phyloP scores from a whole-genome alignment of 371 early-diverging fungal species.

The Mucor sp. region DNA sequence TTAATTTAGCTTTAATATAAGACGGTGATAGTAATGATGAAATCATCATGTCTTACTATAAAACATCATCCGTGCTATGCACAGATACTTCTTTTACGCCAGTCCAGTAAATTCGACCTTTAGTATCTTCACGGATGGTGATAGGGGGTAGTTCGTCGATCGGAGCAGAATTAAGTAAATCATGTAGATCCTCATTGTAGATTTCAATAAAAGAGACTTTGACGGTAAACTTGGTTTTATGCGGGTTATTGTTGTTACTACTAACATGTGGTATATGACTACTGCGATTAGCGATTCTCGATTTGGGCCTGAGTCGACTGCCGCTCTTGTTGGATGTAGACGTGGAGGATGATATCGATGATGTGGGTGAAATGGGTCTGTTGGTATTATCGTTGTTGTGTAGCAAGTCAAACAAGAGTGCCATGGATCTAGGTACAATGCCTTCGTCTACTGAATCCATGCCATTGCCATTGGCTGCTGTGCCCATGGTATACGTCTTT shows the following conservation, averaged over 20 bases:
- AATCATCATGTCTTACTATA: slow-evolving; percentile 47
- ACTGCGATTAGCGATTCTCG: slow-evolving; percentile 13
- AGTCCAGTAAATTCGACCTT: slow-evolving; percentile 88
- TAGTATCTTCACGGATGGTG: slow-evolving; percentile 91
- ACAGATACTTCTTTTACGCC: slow-evolving; percentile 86
- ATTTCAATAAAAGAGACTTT: slow-evolving; percentile 87
- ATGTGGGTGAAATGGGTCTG: slow-evolving; percentile 24
- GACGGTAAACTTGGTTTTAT: slow-evolving; percentile 44
- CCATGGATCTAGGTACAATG: slow-evolving; percentile 86
- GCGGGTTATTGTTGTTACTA: background rate
- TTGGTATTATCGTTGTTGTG: slow-evolving; percentile 13
- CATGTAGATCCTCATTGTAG: slow-evolving; percentile 97
- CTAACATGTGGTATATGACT: slow-evolving; percentile 7
- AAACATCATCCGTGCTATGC: slow-evolving; percentile 73
- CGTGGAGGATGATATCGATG: slow-evolving; percentile 27
- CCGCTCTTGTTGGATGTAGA: slow-evolving; percentile 16
- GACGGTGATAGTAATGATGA: background rate
- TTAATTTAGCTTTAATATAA: background rate
- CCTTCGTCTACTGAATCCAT: slow-evolving; percentile 62
- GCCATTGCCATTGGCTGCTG: slow-evolving; percentile 66
- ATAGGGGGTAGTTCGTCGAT: slow-evolving; percentile 64
- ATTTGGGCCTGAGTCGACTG: slow-evolving; percentile 20
- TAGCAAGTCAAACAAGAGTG: slow-evolving; percentile 63
- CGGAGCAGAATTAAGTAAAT: slow-evolving; percentile 69
- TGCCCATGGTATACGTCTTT: slow-evolving; percentile 98